Evolutionary conservation across 2,329 filamentous ascomycete species (phyloP).

Genomic region (Fusarium oxysporum): DNA sequence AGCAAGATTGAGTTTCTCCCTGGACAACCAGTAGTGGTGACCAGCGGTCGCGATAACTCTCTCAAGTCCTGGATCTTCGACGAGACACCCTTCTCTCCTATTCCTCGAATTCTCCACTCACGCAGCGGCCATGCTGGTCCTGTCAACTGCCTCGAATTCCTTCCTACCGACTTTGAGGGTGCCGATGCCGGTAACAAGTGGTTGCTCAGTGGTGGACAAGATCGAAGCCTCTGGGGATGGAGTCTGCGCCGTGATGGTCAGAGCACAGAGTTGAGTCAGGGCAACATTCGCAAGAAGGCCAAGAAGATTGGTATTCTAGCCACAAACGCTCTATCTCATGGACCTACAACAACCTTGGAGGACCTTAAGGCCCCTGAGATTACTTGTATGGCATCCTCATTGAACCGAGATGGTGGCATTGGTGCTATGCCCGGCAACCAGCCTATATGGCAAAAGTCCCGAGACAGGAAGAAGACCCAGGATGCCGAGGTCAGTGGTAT

Average conservation of each 20-base stretch:
- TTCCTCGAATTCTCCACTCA: slow-evolving; percentile 86
- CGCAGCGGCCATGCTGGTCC: slow-evolving; percentile 90
- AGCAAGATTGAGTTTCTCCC: slow-evolving; percentile 89
- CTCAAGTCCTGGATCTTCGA: slow-evolving; percentile 98
- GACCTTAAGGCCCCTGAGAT: slow-evolving; percentile 91
- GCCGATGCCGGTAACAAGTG: slow-evolving; percentile 91
- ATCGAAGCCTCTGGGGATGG: slow-evolving; percentile 95
- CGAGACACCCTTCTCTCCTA: slow-evolving; percentile 86
- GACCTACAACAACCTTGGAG: slow-evolving; percentile 73
- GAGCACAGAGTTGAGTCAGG: slow-evolving; percentile 92
- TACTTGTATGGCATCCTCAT: slow-evolving; percentile 87
- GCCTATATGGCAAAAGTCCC: slow-evolving; percentile 84
- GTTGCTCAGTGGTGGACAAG: slow-evolving; percentile 88
- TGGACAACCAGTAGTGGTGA: slow-evolving; percentile 90
- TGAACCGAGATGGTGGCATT: slow-evolving; percentile 95
- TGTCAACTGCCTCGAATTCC: slow-evolving; percentile 83
- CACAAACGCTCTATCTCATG: slow-evolving; percentile 65
- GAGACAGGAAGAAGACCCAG: slow-evolving; percentile 68
- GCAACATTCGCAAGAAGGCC: slow-evolving; percentile 85
- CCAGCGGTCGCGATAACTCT: slow-evolving; percentile 92
- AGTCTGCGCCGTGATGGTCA: slow-evolving; percentile 95
- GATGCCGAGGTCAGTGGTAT: slow-evolving; percentile 79
- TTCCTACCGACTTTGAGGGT: slow-evolving; percentile 90
- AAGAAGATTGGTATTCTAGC: slow-evolving; percentile 85
- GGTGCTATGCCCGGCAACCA: slow-evolving; percentile 83